phyloP scores from a whole-genome alignment of 441 rosid species.

The Adansonia madagascariensis region DNA sequence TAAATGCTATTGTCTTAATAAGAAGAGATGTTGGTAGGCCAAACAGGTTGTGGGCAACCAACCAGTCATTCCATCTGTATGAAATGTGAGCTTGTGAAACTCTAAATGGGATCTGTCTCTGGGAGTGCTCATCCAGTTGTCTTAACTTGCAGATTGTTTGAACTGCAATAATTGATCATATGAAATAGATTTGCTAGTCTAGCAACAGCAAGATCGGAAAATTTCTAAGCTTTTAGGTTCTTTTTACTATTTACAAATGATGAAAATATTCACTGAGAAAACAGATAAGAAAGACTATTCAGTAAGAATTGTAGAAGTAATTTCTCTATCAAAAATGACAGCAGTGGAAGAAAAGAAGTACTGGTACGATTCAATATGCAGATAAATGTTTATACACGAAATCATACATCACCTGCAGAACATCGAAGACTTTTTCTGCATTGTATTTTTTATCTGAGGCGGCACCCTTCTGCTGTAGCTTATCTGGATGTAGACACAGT shows the following conservation, averaged over 20 bases:
- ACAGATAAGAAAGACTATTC: not conserved
- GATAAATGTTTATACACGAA: not conserved
- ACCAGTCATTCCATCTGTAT: constrained; percentile 25
- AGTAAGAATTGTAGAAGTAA: not conserved
- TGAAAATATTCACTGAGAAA: too few relatives aligned
- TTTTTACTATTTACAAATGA: not conserved
- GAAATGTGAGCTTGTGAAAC: constrained; percentile 6
- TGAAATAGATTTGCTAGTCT: not conserved
- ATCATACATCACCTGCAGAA: constrained; percentile 69
- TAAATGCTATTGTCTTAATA: not conserved
- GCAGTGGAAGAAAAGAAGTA: not conserved
- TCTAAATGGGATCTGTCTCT: constrained; percentile 4
- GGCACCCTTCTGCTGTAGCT: constrained; percentile 90
- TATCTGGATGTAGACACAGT: constrained; percentile 92
- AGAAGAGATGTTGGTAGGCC: not conserved
- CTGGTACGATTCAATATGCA: not conserved
- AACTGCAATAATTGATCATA: constrained; percentile 19
- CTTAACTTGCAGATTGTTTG: constrained; percentile 4
- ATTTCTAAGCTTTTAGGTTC: constrained; percentile 1
- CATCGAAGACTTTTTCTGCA: constrained; percentile 78
- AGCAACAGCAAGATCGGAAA: not conserved
- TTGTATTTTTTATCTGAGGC: constrained; percentile 68
- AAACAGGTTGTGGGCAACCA: constrained; percentile 12
- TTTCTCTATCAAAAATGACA: not conserved
- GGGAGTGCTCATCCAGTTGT: not conserved